These are phyloP conservation scores for Ophiostoma perfectum DNA, from an alignment of 2,329 filamentous ascomycete genomes.

Conservation along the genomic window DNA sequence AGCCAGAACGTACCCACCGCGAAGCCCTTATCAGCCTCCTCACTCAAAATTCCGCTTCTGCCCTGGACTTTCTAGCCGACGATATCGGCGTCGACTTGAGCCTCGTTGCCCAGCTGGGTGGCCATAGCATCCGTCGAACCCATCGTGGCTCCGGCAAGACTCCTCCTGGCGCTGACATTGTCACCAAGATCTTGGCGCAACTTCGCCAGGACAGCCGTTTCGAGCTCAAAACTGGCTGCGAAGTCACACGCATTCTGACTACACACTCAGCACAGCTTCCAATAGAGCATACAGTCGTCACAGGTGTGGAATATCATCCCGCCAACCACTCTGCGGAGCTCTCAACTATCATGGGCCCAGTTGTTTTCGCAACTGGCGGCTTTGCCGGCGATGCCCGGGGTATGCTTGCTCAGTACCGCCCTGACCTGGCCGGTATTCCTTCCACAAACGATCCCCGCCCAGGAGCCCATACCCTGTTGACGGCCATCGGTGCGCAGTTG, in stretches of 20 bases:
- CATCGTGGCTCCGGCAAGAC: conserved; percentile 99
- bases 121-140: conserved; percentile 89
- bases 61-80: conserved; percentile 97
- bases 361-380: conserved; percentile 90
- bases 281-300: conserved; percentile 42
- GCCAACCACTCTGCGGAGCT: conserved; percentile 59
- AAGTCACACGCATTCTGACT: conserved; percentile 48
- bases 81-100: conserved; percentile 97
- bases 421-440: conserved; percentile 83
- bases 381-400: conserved; percentile 94
- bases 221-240: conserved; percentile 46
- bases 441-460: conserved; percentile 65
- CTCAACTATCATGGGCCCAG: conserved; percentile 69
- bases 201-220: conserved; percentile 45
- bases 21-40: conserved; percentile 82
- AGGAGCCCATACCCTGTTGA: conserved; percentile 64
- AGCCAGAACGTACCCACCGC: conserved; percentile 32
- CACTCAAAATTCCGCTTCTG: conserved; percentile 94
- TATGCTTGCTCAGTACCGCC: conserved; percentile 88
- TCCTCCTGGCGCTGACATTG: conserved; percentile 99
- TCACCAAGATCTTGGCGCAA: conserved; percentile 66
- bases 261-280: conserved; percentile 16
- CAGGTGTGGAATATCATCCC: conserved; percentile 80
- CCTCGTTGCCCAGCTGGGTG: conserved; percentile 86
- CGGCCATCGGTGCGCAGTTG: conserved; percentile 88